phyloP scores from a whole-genome alignment of 768 basidiomycete genomes.

The Lentinula edodes region DNA sequence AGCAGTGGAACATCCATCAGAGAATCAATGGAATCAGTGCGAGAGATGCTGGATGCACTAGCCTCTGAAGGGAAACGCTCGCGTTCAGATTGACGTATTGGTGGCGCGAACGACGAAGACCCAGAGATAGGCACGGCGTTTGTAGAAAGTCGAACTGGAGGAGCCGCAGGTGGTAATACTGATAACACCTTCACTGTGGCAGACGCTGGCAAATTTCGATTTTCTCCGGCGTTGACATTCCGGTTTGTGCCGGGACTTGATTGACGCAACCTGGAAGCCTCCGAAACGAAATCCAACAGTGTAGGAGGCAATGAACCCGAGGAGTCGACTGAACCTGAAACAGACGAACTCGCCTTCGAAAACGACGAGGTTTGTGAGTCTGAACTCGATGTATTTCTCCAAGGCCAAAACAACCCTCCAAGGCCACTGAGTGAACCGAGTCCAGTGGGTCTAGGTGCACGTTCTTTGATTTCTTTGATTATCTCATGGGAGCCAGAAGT shows the following conservation, averaged over 20 bases:
- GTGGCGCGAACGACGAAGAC: background rate
- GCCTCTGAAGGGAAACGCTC: background rate
- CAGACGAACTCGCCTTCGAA: background rate
- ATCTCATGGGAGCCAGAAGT: no score
- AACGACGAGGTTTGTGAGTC: background rate
- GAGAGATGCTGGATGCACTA: background rate
- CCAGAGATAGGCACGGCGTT: background rate
- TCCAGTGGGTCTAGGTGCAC: background rate
- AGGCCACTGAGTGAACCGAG: background rate
- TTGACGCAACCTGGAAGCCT: background rate
- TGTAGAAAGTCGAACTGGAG: background rate
- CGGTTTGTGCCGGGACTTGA: no score
- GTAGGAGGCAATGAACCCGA: background rate
- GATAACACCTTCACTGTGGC: background rate
- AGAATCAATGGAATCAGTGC: background rate
- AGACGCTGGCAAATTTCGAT: background rate
- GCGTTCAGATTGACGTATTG: background rate
- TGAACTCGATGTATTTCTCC: background rate
- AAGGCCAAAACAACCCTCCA: conserved; percentile 1
- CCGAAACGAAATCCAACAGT: background rate
- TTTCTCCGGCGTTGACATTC: background rate
- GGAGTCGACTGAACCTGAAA: background rate
- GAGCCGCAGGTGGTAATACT: background rate
- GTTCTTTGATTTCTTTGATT: background rate
- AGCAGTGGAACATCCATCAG: background rate